Base-by-base conservation (phyloP, 2,329 filamentous ascomycete genomes). In the Aspergillus versicolor region DNA sequence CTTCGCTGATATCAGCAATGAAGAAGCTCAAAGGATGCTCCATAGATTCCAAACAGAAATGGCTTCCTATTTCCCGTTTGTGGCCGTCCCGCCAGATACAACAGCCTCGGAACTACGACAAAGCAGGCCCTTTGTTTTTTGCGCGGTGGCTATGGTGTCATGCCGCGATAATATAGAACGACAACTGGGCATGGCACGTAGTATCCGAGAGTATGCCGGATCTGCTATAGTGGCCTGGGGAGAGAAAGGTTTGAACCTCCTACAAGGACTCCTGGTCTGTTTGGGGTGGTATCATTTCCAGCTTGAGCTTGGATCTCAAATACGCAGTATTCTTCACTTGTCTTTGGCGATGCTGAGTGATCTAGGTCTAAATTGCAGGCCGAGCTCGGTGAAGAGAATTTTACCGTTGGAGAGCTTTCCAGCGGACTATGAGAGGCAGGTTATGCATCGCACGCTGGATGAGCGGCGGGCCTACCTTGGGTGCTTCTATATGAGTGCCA, bases 401-500 rank as follows among this genome's bases (percentile, higher is more conserved):
- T 1, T 37, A 37, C 34, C 34, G 34, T 37, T 37, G 34, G 34
- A 37, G 7, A n/a, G 34, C 15, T 37, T 37, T 7, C 15, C 34
- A 7, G 34, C 34, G 15, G 34, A 37, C 15, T 37, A n/a, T 13
- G 15, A 37, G 34, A 3, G 15, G 34, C 19, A 58, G 13, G 42
- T 53, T 22, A 0, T 68, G 63, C 21, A 51, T 2, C 75, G 81
- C 4, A 81, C 78, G 0, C 77, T 81, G 7, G 82, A 84, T 40
- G 82, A 85, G 59, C 74, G 78, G 9, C 75, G 83, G n/a, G 74
- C 78, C 0, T 71, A 84, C 0, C 70, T 83, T 1, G 83, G 81
- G 0, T 78, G 81, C 2, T 85, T 82, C 78, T 84, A 83, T 57
- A 59, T 85, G 30, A 79, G 75, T 13, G 83, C 81, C 9, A 75